Evolutionary conservation across 2,329 filamentous ascomycete species (phyloP), one percentile per base, ranked within the genome.

Genomic region (Magnaporthiopsis incrustans): DNA sequence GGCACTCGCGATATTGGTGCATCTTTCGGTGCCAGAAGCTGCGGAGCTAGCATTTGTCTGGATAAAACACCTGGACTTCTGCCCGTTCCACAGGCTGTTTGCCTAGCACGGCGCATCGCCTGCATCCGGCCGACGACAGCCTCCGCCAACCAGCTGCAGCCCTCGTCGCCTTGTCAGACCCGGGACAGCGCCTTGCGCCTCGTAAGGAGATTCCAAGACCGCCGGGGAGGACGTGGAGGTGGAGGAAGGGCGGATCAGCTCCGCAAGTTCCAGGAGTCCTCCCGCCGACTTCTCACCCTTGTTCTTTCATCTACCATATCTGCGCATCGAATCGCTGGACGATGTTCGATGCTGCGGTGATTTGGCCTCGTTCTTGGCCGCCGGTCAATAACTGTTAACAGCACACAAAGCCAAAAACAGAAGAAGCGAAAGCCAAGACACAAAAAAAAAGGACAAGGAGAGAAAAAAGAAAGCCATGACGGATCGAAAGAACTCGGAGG

Each of bases 401-500:
- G 44, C 22, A 53, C 6, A 22, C 44, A 25, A 22, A 53, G 44
- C 44, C 3, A n/a, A 22, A 53, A n/a, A 7, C 7, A 12, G 14
- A 18, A 18, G 44, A 25, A 53, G 44, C 4, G 44, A 25, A 53
- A 53, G 22, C 14, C 15, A 44, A 53, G 44, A 53, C 8, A 35
- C 10, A 2, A 8, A 53, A 22, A n/a, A 50, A 5, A 25, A 2
- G 18, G 22, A 25, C 10, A 11, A 25, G 11, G 22, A 53, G 8
- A 8, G n/a, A n/a, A 25, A 25, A 53, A 53, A 53, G 10, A 22
- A n/a, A 69, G 67, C 69, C 68, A 80, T 79, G 78, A 74, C 78
- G 67, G 78, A 81, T 67, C 78, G 77, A 69, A 81, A 79, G 71
- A 74, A 73, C 68, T 73, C 77, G 64, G 79, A 81, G 71, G 74